phyloP scores from a whole-genome alignment of 169 alveolate species.

The Cryptosporidium felis region DNA sequence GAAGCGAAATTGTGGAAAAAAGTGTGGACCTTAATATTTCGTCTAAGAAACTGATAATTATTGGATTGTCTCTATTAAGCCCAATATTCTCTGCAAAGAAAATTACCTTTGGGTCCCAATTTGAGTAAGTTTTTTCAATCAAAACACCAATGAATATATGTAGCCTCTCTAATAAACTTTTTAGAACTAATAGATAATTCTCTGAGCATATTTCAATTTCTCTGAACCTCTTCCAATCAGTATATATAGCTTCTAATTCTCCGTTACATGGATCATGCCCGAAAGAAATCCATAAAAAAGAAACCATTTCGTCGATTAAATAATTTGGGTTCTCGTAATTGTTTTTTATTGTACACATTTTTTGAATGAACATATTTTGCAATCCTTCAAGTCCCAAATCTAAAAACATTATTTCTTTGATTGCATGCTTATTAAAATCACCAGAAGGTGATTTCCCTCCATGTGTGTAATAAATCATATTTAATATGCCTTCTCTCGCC shows the following conservation, averaged over 20 bases:
- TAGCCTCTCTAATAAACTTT: constrained; percentile 55
- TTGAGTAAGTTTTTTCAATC: constrained; percentile 18
- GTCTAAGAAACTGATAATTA: constrained; percentile 28
- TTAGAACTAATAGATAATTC: neutral
- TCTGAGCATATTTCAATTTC: neutral
- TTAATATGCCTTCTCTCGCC: constrained; percentile 43
- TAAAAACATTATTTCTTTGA: constrained; percentile 81
- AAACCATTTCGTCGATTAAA: constrained; percentile 35
- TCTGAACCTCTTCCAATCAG: constrained; percentile 78
- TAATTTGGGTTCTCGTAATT: neutral
- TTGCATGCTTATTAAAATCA: constrained; percentile 72
- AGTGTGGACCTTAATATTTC: constrained; percentile 59
- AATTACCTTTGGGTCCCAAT: constrained; percentile 56
- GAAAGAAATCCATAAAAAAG: constrained; percentile 42
- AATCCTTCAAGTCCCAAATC: constrained; percentile 80
- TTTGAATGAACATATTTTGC: constrained; percentile 47
- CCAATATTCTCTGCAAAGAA: constrained; percentile 44
- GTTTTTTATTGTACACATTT: constrained; percentile 28
- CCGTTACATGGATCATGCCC: constrained; percentile 58
- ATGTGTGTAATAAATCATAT: constrained; percentile 18
- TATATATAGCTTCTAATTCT: constrained; percentile 76
- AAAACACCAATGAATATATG: constrained; percentile 30
- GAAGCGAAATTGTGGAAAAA: constrained; percentile 38
- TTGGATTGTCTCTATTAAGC: neutral
- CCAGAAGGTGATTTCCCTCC: neutral